Evolutionary conservation across 306 rosid species (phyloP), one percentile per base, ranked within the genome.

Genomic region (Astragalus glycyphyllos): DNA sequence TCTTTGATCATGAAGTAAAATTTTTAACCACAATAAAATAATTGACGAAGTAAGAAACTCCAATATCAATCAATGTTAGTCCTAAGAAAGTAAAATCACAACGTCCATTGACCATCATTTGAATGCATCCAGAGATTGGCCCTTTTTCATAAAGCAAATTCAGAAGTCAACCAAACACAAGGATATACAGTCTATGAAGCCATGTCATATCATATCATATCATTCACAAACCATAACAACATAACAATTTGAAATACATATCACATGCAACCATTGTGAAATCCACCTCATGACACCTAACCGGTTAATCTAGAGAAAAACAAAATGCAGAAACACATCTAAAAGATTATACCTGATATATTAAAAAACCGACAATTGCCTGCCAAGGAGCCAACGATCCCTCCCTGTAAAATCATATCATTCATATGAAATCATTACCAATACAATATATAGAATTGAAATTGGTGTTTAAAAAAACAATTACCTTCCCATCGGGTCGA

Each of bases 401-500:
- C 91, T 54, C 87, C 96, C 97, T 94, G 86, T 63, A 82, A 37
- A 71, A 86, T 47, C 13, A 51, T 42, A 74, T 54, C 29, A 72
- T 65, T 74, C 72, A 73, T 50, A 63, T 71, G 73, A 48, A 32
- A 77, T 61, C 31, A 54, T 50, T 63, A 46, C 42, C 57, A 5
- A 45, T 77, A 37, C 8, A 65, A 48, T 60, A 55, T 65, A 65
- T 31, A 38, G 46, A 65, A 83, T 16, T 13, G 55, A 46, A 73
- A 81, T 37, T 70, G 54, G 77, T 55, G 34, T 16, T 15, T 70
- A 41, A 50, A 62, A 2, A 75, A 65, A 59, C 14, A 77, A 68
- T 68, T 71, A 94, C 99, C 99, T 85, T 77, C 48, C 97, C 99
- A 85, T 95, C 91, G 41, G 99, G 99, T 63, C 79, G 86, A 85